phyloP scores from a whole-genome alignment of 495 filamentous ascomycete genomes.

The Astrocystis sublimbata region DNA sequence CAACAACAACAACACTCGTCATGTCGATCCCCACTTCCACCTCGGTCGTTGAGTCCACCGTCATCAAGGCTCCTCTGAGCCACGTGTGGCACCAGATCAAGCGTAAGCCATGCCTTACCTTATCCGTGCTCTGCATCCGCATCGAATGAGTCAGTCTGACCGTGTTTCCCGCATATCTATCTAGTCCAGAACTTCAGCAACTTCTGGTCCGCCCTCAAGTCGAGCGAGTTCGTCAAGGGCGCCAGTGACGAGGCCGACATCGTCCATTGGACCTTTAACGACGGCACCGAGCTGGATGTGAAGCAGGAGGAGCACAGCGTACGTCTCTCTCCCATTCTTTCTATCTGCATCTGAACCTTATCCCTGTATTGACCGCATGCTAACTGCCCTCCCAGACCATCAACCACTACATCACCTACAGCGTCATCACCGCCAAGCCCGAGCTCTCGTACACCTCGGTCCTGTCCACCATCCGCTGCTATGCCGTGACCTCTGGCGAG shows the following conservation, averaged over 20 bases:
- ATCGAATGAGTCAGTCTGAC: not conserved
- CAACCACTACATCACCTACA: slow-evolving; percentile 71
- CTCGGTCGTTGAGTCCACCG: slow-evolving; percentile 62
- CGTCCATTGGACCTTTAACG: slow-evolving; percentile 64
- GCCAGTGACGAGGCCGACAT: slow-evolving; percentile 61
- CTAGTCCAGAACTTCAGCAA: slow-evolving; percentile 55
- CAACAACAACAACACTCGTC: not conserved
- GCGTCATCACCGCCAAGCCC: slow-evolving; percentile 62
- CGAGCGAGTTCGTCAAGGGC: slow-evolving; percentile 59
- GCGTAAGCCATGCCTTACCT: slow-evolving; percentile 26
- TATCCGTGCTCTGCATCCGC: not conserved
- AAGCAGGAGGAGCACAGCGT: slow-evolving; percentile 73
- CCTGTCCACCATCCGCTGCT: slow-evolving; percentile 62
- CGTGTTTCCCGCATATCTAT: not conserved
- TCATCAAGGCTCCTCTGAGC: slow-evolving; percentile 62
- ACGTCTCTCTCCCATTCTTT: slow-evolving; percentile 24
- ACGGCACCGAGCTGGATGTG: slow-evolving; percentile 62
- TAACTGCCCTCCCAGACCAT: slow-evolving; percentile 49
- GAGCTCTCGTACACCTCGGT: slow-evolving; percentile 60
- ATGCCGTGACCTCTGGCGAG: slow-evolving; percentile 59
- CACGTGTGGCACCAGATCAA: slow-evolving; percentile 71
- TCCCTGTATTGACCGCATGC: not conserved
- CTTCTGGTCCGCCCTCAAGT: slow-evolving; percentile 60
- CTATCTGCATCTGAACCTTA: not conserved
- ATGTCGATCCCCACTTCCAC: slow-evolving; percentile 62